Conservation (phyloP, 1,139 yeast species). For the Kodamaea alishanica region DNA sequence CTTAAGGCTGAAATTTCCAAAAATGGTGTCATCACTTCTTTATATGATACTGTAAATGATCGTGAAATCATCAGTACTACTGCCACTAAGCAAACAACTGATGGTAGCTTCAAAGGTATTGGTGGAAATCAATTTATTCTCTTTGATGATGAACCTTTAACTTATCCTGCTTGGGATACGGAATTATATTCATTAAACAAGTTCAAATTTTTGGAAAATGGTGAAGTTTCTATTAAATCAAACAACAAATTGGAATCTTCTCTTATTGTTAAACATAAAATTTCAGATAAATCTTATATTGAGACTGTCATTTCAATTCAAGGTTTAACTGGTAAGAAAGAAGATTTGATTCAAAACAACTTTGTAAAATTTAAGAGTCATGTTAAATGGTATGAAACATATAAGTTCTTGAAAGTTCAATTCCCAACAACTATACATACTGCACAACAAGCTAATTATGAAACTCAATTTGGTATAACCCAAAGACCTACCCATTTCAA, state of each 20-base stretch:
- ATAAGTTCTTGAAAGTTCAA: conserved; percentile 88
- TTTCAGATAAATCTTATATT: conserved; percentile 56
- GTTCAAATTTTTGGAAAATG: conserved; percentile 44
- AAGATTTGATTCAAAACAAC: conserved; percentile 33
- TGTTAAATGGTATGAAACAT: conserved; percentile 85
- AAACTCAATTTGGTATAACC: conserved; percentile 90
- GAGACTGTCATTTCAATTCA: conserved; percentile 69
- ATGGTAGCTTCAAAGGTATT: conserved; percentile 21
- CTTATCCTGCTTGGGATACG: conserved; percentile 97
- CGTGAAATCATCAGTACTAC: conserved; percentile 67
- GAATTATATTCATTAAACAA: conserved; percentile 80
- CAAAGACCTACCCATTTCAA: conserved; percentile 91
- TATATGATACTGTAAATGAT: conserved; percentile 55
- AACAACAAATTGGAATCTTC: conserved; percentile 60
- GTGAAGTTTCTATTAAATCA: conserved; percentile 49
- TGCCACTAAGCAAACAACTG: conserved; percentile 43
- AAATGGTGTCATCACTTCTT: conserved; percentile 63
- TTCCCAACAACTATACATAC: conserved; percentile 82
- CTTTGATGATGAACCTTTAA: conserved; percentile 85
- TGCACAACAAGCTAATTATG: conserved; percentile 73
- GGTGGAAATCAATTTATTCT: conserved; percentile 80
- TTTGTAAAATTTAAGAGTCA: conserved; percentile 54
- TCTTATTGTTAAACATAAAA: conserved; percentile 54
- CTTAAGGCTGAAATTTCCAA: conserved; percentile 56
- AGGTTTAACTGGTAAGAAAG: conserved; percentile 38